phyloP scores from a whole-genome alignment of 805 yeast species.

The Saccharomycopsis schoenii region DNA sequence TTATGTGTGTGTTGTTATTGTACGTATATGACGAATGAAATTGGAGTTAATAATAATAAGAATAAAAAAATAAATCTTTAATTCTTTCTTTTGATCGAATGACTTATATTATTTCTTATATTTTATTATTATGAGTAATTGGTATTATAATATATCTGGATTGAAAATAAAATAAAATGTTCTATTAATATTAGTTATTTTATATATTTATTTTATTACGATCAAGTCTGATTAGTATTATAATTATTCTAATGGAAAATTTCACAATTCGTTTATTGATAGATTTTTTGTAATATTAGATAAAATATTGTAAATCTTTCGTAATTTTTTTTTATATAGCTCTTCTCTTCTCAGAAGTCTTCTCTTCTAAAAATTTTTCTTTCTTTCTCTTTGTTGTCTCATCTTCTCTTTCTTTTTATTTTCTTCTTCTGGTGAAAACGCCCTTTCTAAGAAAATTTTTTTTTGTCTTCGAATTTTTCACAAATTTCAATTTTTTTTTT shows the following conservation, averaged over 20 bases:
- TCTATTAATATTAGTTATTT: neutral
- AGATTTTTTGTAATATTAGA: neutral
- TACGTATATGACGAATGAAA: neutral
- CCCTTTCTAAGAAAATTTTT: neutral
- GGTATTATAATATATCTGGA: neutral
- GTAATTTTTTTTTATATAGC: neutral
- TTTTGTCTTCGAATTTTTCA: neutral
- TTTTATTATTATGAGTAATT: neutral
- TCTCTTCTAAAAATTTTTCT: neutral
- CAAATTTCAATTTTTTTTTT: neutral
- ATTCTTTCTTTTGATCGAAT: neutral
- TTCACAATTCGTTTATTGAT: neutral
- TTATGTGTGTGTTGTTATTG: neutral
- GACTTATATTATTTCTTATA: neutral
- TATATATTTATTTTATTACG: neutral
- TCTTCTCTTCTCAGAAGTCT: conserved; percentile 1
- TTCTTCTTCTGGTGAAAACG: too few relatives aligned
- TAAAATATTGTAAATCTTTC: neutral
- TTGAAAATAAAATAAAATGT: neutral
- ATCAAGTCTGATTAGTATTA: neutral
- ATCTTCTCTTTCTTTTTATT: conserved; percentile 16
- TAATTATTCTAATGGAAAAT: neutral
- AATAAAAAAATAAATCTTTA: neutral
- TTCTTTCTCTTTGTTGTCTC: neutral
- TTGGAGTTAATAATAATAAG: neutral